A percentile compares a stretch with the other conserved stretches of the same genome.
Conservation (phyloP, 176 grass and related monocot species). For the Carex parvula region DNA sequence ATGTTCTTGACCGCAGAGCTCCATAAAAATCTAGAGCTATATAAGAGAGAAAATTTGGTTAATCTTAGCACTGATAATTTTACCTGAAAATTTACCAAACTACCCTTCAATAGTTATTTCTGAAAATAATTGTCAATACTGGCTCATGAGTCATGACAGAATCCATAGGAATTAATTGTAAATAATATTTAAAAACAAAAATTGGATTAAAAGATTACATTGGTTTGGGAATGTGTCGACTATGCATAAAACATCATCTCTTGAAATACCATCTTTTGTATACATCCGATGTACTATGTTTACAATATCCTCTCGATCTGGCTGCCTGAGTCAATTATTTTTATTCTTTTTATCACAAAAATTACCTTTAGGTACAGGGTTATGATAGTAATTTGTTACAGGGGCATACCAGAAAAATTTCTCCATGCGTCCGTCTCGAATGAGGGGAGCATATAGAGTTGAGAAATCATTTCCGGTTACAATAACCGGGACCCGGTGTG, state of each 20-base stretch:
- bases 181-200: neutral
- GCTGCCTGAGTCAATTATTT: neutral
- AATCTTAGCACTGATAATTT: neutral
- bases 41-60: constrained; percentile 7
- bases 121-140: neutral
- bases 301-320: constrained; percentile 2
- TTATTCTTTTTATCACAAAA: neutral
- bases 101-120: constrained; percentile 2
- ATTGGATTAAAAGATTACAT: constrained; percentile 36
- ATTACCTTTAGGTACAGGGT: neutral
- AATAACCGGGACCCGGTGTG: constrained; percentile 70
- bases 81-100: neutral
- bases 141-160: neutral
- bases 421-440: constrained; percentile 90
- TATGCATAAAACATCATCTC: constrained; percentile 57
- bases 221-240: constrained; percentile 88
- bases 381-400: neutral
- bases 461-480: constrained; percentile 53
- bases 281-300: constrained; percentile 91
- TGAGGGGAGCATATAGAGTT: constrained; percentile 76
- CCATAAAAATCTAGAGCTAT: constrained; percentile 93
- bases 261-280: constrained; percentile 68
- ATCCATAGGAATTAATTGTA: neutral
- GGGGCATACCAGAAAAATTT: constrained; percentile 80
- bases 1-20: constrained; percentile 84